Percentiles rank a stretch among this genome's conserved stretches.
Conservation (phyloP, 2,329 filamentous ascomycete genomes). For the Paradendryphiella salina region DNA sequence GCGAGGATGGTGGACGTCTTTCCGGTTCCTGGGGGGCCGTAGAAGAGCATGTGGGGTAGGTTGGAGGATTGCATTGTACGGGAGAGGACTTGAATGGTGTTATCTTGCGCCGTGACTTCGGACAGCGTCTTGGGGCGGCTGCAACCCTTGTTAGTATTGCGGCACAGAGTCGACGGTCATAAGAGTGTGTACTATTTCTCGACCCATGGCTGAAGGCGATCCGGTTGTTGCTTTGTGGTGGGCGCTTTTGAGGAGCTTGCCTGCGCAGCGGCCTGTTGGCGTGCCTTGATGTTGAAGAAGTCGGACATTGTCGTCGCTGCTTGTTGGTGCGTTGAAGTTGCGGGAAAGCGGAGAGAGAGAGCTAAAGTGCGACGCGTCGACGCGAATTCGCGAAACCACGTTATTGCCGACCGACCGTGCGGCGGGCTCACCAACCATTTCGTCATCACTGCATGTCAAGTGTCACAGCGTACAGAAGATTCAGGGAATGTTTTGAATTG, state of each 20-base stretch:
- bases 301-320: slow-evolving; percentile 66
- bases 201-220: slow-evolving; percentile 86
- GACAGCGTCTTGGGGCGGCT: slow-evolving; percentile 91
- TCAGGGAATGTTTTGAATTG: slow-evolving; percentile 10
- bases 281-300: slow-evolving; percentile 95
- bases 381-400: slow-evolving; percentile 41
- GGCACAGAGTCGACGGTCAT: background rate
- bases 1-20: slow-evolving; percentile 98
- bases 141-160: slow-evolving; percentile 17
- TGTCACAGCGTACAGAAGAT: background rate
- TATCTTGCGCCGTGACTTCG: slow-evolving; percentile 96
- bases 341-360: slow-evolving; percentile 8
- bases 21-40: slow-evolving; percentile 93
- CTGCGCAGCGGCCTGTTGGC: slow-evolving; percentile 72
- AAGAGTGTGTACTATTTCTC: slow-evolving; percentile 81
- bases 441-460: slow-evolving; percentile 2
- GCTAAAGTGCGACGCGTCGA: slow-evolving; percentile 41
- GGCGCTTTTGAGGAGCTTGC: slow-evolving; percentile 69
- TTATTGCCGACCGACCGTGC: slow-evolving; percentile 26
- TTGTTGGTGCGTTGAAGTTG: slow-evolving; percentile 13
- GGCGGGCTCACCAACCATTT: slow-evolving; percentile 17
- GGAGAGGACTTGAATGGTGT: slow-evolving; percentile 90
- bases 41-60: slow-evolving; percentile 99
- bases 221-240: slow-evolving; percentile 63
- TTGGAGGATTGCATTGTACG: slow-evolving; percentile 94